phyloP scores from a whole-genome alignment of 805 yeast species.

The Lipomyces lipofer region DNA sequence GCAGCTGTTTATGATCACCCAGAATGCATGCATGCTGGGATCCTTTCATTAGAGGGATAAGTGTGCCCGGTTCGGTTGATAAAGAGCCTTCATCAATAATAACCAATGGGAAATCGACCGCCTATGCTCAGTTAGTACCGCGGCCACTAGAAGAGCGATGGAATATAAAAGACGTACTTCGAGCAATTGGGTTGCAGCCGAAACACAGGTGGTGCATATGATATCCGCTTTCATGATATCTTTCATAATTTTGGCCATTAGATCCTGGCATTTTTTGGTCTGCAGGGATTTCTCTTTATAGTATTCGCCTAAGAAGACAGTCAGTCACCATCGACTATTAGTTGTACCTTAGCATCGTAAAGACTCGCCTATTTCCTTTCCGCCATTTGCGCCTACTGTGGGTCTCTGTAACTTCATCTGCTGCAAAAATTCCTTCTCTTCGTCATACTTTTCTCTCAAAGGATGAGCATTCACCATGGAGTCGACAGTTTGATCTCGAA shows the following conservation, averaged over 20 bases:
- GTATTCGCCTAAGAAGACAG: neutral
- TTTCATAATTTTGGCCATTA: constrained; percentile 55
- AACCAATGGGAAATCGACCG: constrained; percentile 83
- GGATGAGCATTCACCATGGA: neutral
- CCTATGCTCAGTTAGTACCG: too few relatives aligned
- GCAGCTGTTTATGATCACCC: constrained; percentile 98
- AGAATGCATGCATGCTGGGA: constrained; percentile 75
- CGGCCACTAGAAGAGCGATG: too few relatives aligned
- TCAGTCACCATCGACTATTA: neutral
- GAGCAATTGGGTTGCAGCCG: constrained; percentile 83
- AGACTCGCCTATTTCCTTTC: neutral
- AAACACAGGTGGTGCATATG: constrained; percentile 87
- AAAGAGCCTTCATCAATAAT: constrained; percentile 97
- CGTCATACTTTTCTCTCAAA: neutral
- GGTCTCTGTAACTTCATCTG: neutral
- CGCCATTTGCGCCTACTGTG: neutral
- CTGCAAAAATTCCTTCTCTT: neutral
- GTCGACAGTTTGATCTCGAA: neutral
- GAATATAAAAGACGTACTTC: too few relatives aligned
- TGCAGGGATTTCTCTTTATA: neutral
- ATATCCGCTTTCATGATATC: constrained; percentile 76
- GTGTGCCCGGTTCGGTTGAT: constrained; percentile 85
- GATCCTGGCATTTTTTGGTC: neutral
- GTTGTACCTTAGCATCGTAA: too few relatives aligned
- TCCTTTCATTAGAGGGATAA: constrained; percentile 89